phyloP scores from a whole-genome alignment of 257 asterid species.

The Voacanga thouarsii region DNA sequence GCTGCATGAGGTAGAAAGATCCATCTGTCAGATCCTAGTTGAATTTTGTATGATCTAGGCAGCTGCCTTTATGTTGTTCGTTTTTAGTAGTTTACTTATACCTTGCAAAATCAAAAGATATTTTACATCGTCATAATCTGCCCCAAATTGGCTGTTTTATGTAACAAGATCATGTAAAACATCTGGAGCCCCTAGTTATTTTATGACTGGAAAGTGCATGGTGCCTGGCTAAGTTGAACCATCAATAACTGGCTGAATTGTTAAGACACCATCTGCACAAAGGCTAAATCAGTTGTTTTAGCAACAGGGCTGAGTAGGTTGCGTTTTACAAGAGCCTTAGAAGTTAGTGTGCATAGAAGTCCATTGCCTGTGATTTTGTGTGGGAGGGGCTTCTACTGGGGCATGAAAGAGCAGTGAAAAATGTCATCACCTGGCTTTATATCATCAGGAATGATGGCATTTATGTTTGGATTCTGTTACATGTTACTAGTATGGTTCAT shows the following conservation, averaged over 20 bases:
- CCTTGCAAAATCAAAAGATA: not conserved
- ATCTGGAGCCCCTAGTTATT: not conserved
- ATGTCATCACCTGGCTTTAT: not conserved
- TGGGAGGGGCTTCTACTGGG: too few relatives aligned
- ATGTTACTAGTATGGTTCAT: not conserved
- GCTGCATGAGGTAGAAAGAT: slow-evolving; percentile 60
- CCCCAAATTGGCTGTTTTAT: not conserved
- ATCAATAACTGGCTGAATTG: not conserved
- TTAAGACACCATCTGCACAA: not conserved
- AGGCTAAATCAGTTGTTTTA: not conserved
- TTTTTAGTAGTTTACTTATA: not conserved
- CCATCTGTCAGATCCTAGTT: not conserved
- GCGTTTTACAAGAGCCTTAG: not conserved
- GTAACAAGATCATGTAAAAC: not conserved
- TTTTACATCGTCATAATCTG: not conserved
- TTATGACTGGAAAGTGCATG: not conserved
- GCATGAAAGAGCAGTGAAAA: not conserved
- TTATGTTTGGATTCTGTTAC: not conserved
- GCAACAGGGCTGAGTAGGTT: not conserved
- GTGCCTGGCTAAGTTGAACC: not conserved
- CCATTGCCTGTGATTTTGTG: too few relatives aligned
- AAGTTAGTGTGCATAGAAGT: not conserved
- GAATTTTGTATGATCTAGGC: not conserved
- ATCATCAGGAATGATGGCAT: not conserved
- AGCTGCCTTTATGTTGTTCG: not conserved